Percentiles rank a stretch among this genome's conserved stretches.
Evolutionary conservation across 1,284 basidiomycete species (phyloP).

Genomic region (Leucoagaricus sp.): DNA sequence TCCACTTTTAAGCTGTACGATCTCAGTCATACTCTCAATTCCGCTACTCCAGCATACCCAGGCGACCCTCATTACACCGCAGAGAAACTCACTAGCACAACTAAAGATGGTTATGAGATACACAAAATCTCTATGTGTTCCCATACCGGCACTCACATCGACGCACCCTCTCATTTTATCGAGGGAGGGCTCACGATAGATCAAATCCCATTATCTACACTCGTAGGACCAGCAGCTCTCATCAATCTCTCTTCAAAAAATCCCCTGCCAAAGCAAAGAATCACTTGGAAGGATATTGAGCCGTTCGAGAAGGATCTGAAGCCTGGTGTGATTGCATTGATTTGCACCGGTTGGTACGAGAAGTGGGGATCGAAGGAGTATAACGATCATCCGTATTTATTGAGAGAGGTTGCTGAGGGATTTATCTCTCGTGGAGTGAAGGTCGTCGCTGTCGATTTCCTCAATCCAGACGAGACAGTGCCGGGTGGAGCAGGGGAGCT

Average conservation of each 20-base stretch:
- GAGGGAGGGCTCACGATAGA: constrained; percentile 52
- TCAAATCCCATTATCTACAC: constrained; percentile 49
- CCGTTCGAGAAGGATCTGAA: constrained; percentile 34
- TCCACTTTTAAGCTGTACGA: constrained; percentile 37
- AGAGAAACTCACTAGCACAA: constrained; percentile 35
- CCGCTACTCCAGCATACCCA: constrained; percentile 49
- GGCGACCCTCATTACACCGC: constrained; percentile 52
- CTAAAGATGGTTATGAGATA: constrained; percentile 42
- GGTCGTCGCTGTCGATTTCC: constrained; percentile 60
- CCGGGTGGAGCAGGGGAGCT: constrained; percentile 31
- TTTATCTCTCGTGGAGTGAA: constrained; percentile 52
- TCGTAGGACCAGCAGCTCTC: constrained; percentile 53
- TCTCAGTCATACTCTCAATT: constrained; percentile 53
- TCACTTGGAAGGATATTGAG: constrained; percentile 55
- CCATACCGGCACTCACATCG: constrained; percentile 72
- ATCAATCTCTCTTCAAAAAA: constrained; percentile 53
- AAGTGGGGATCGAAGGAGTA: constrained; percentile 52
- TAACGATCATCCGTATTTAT: constrained; percentile 64
- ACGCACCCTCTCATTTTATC: constrained; percentile 73
- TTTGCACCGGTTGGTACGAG: constrained; percentile 63
- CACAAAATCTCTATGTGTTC: constrained; percentile 52
- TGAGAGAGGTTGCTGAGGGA: constrained; percentile 47
- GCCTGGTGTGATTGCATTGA: constrained; percentile 42
- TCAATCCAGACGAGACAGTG: constrained; percentile 67
- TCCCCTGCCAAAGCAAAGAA: constrained; percentile 39